phyloP scores from a whole-genome alignment of 1,284 basidiomycete species.

The Retiboletus flavoniger region DNA sequence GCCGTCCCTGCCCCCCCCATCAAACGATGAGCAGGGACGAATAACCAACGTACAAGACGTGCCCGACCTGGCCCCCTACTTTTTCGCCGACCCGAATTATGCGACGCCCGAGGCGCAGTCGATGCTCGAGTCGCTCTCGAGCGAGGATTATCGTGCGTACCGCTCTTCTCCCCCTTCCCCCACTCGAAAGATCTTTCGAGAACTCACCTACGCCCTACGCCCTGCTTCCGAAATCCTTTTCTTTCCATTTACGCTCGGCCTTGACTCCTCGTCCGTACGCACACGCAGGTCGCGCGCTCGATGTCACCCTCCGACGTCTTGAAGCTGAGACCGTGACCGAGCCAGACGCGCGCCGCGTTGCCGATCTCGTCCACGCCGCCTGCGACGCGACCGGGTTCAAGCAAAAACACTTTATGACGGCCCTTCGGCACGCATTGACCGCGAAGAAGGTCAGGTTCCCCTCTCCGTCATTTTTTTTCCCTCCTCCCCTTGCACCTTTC shows the following conservation, averaged over 20 bases:
- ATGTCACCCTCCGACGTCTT: background rate
- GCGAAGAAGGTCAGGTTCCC: constrained; percentile 64
- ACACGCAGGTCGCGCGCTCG: constrained; percentile 22
- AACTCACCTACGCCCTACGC: background rate
- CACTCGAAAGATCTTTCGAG: no score
- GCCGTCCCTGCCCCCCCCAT: background rate
- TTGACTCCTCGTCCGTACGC: no score
- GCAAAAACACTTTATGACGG: constrained; percentile 63
- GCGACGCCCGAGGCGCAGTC: constrained; percentile 50
- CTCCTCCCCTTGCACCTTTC: background rate
- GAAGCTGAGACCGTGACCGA: background rate
- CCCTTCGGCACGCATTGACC: constrained; percentile 74
- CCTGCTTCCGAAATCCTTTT: no score
- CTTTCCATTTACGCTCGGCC: no score
- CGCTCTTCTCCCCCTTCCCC: no score
- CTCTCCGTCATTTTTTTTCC: background rate
- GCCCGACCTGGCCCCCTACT: constrained; percentile 63
- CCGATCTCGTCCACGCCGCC: constrained; percentile 47
- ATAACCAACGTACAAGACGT: constrained; percentile 69
- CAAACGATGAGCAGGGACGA: constrained; percentile 53
- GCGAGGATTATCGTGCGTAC: constrained; percentile 44
- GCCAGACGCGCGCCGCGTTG: constrained; percentile 20
- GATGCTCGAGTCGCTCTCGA: constrained; percentile 51
- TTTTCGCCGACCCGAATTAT: constrained; percentile 72
- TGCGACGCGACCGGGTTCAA: constrained; percentile 43